Evolutionary conservation across 331 rosid species (phyloP).

Genomic region (Malus hybrid): DNA sequence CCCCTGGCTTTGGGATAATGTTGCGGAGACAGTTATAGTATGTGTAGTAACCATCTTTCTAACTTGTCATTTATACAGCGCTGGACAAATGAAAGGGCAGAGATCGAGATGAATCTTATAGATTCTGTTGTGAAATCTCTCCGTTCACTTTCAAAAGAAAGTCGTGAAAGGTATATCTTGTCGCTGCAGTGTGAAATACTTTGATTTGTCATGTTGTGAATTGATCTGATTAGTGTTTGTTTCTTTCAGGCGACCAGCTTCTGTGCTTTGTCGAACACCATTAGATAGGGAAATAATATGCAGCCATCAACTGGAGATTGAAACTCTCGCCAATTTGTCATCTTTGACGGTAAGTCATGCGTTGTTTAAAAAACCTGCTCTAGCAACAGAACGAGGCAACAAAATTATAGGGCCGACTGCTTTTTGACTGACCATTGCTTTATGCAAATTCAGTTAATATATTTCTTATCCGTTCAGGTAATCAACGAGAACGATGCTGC

Average conservation of each 20-base stretch:
- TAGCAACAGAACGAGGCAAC: not conserved
- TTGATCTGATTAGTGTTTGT: not conserved
- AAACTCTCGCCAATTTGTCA: conserved; percentile 76
- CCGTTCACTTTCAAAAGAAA: conserved; percentile 87
- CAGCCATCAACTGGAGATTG: conserved; percentile 58
- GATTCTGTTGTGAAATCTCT: conserved; percentile 68
- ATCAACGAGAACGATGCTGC: conserved; percentile 45
- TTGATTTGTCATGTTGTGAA: not conserved
- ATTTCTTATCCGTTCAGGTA: conserved; percentile 34
- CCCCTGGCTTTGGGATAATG: not conserved
- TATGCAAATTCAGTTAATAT: too few species aligned
- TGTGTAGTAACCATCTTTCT: not conserved
- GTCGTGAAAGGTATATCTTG: conserved; percentile 62
- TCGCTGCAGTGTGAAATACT: not conserved
- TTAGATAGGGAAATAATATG: conserved; percentile 37
- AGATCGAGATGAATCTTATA: conserved; percentile 60
- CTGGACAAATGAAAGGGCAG: conserved; percentile 76
- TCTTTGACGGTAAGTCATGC: conserved; percentile 52
- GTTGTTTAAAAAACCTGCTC: not conserved
- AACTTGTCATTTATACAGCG: conserved; percentile 29
- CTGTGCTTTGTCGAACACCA: conserved; percentile 44
- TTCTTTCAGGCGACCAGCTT: conserved; percentile 58
- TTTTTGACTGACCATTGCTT: too few species aligned
- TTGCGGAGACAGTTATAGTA: not conserved
- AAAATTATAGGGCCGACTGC: not conserved